These are phyloP conservation scores for Pilatotrama ljubarskyi DNA, from an alignment of 768 basidiomycete species.

Conservation along the genomic window DNA sequence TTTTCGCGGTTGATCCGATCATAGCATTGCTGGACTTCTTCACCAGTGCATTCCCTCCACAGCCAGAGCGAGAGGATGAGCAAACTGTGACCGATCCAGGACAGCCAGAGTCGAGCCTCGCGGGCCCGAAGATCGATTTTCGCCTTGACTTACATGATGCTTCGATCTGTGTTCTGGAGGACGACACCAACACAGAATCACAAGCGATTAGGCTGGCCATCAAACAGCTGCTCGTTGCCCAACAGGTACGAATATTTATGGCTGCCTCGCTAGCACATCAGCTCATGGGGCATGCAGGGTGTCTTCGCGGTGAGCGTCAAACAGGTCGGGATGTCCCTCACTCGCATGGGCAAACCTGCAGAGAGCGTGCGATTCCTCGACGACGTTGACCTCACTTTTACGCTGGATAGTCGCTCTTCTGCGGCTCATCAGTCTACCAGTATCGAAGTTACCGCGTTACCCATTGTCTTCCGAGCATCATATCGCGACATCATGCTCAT, in stretches of 20 bases:
- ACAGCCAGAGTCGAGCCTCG: not conserved
- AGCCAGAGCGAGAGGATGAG: slow-evolving; percentile 19
- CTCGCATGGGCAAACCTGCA: slow-evolving; percentile 77
- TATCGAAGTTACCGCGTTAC: slow-evolving; percentile 79
- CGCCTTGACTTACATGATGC: slow-evolving; percentile 89
- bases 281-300: slow-evolving; percentile 46
- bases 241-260: slow-evolving; percentile 63
- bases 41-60: slow-evolving; percentile 49
- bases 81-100: slow-evolving; percentile 3
- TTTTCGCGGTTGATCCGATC: slow-evolving; percentile 90
- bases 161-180: slow-evolving; percentile 84
- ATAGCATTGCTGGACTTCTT: slow-evolving; percentile 89
- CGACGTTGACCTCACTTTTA: slow-evolving; percentile 84
- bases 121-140: slow-evolving; percentile 49
- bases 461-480: slow-evolving; percentile 92
- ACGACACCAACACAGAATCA: slow-evolving; percentile 73
- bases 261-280: not conserved
- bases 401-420: slow-evolving; percentile 83
- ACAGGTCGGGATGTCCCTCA: slow-evolving; percentile 90
- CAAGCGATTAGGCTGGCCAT: slow-evolving; percentile 88
- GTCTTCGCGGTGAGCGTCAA: slow-evolving; percentile 78
- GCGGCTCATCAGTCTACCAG: slow-evolving; percentile 69
- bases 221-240: slow-evolving; percentile 81
- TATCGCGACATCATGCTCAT: slow-evolving; percentile 93
- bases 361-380: slow-evolving; percentile 93